Evolutionary conservation across 2,329 filamentous ascomycete species (phyloP), one percentile per base, ranked within the genome.

Genomic region (Calonectria montana): DNA sequence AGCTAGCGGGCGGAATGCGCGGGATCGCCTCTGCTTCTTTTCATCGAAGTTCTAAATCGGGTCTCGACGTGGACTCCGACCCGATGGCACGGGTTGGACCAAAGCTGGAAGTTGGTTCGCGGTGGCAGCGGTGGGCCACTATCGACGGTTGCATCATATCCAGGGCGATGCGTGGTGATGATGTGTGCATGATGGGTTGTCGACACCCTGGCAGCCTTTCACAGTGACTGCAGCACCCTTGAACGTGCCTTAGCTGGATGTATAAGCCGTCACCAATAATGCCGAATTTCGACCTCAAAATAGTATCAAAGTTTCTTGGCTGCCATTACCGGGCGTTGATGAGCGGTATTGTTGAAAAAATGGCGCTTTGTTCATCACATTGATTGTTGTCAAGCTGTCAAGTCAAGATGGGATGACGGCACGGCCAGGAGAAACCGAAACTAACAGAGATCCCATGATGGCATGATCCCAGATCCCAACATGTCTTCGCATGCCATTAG

Each of bases 271-370:
- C 73, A 72, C 67, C 61, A 69, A 68, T 70, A 74, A 64, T 76
- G 69, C 74, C 76, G 67, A 77, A 64, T 71, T 67, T 73, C 62
- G 70, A 67, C 66, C 67, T 67, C 65, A 72, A 63, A 61, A 75
- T 67, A 71, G 63, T 50, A 55, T 69, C 65, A 73, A 70, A 67
- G 69, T 72, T 75, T 73, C 75, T 79, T 78, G 77, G 74, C 75
- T 48, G 35, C 61, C 45, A 29, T 43, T 71, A 39, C 64, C 65
- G 48, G 69, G 65, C 67, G 29, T 47, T 70, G 64, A 45, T 29
- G 50, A 65, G 41, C 57, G 67, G 65, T 62, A 68, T 45, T 70
- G 69, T 59, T 59, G 53, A 59, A 67, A 45, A 71, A 75, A 35
- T 23, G 47, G 69, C 64, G 67, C 69, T 64, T 67, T 27, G 13